These are phyloP conservation scores for Catunica adiposa DNA, from an alignment of 2,329 filamentous ascomycete species.

Conservation along the genomic window DNA sequence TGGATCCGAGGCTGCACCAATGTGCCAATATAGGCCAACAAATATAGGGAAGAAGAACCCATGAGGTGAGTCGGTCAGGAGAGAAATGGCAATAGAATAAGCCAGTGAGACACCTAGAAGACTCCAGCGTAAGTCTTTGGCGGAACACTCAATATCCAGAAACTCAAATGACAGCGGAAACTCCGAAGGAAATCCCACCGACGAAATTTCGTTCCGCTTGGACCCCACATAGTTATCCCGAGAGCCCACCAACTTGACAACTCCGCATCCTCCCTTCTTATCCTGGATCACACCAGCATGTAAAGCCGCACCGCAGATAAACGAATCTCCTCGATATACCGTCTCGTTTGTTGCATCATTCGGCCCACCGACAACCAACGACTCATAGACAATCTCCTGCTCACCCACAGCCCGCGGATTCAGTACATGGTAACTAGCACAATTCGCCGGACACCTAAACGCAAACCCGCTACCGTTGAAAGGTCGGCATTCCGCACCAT, in stretches of 20 bases:
- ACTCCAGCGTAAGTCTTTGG: slow-evolving; percentile 68
- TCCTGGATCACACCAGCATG: slow-evolving; percentile 66
- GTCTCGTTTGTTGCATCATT: slow-evolving; percentile 29
- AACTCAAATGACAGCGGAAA: slow-evolving; percentile 84
- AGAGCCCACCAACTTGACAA: slow-evolving; percentile 56
- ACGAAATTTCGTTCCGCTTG: slow-evolving; percentile 56
- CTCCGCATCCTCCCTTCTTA: slow-evolving; percentile 61
- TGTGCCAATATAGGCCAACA: slow-evolving; percentile 70
- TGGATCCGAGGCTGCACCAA: slow-evolving; percentile 77
- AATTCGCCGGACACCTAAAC: slow-evolving; percentile 61
- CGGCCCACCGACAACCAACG: slow-evolving; percentile 54
- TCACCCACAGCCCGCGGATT: slow-evolving; percentile 63
- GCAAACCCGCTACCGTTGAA: slow-evolving; percentile 54
- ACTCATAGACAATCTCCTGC: slow-evolving; percentile 45
- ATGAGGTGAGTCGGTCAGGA: slow-evolving; percentile 64
- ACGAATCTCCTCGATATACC: slow-evolving; percentile 76
- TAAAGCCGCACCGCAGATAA: slow-evolving; percentile 70
- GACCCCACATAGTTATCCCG: slow-evolving; percentile 46
- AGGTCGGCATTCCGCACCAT: slow-evolving; percentile 59
- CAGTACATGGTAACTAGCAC: slow-evolving; percentile 45
- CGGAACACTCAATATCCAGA: slow-evolving; percentile 46
- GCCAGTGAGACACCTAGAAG: slow-evolving; percentile 65
- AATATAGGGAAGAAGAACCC: slow-evolving; percentile 80
- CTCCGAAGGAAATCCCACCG: slow-evolving; percentile 65
- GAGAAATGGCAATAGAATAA: slow-evolving; percentile 60